Evolutionary conservation across 2,329 filamentous ascomycete species (phyloP), one percentile per base, ranked within the genome.

Genomic region (Cytospora leucostoma): DNA sequence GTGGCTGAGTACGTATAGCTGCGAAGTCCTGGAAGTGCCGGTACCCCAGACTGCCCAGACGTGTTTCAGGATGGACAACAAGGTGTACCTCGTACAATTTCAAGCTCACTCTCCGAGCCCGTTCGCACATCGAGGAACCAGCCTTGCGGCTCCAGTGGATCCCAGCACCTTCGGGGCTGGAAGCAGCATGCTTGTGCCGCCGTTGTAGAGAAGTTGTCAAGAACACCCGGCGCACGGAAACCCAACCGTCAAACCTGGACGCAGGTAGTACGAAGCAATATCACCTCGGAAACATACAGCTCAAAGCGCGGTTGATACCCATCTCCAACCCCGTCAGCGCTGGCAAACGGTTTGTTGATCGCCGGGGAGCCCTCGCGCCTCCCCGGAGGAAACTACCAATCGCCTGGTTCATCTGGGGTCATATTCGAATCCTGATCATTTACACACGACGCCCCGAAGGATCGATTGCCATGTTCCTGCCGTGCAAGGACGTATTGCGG

Each of bases 401-500:
- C 35, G 47, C n/a, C 56, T 40, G 51, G 38, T 44, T 17, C 35
- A 34, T 19, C 58, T 34, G 32, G 40, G 58, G 27, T 54, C 47
- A 52, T 19, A 32, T 55, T 61, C 54, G 27, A 35, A 33, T 40
- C 49, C 51, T 17, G 13, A 37, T 37, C 51, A 27, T 19, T 40
- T n/a, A 44, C 17, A 44, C 7, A 44, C 15, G 40, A 12, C 44
- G 44, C n/a, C 44, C 44, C n/a, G 44, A 12, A 47, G 44, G 1
- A 21, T 47, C 37, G 37, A 15, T 15, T 12, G 34, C 50, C 49
- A 12, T 37, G 51, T 40, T 27, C n/a, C 8, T 61, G 54, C 32
- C 19, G 59, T 40, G 38, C 40, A 49, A 38, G 33, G 51, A 27
- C 38, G n/a, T n/a, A 61, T 49, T 27, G 59, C 34, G 51, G 51